A percentile compares a stretch with the other conserved stretches of the same genome.
Conservation (phyloP, 2,329 filamentous ascomycete genomes). For the Tolypocladium endophyticum region DNA sequence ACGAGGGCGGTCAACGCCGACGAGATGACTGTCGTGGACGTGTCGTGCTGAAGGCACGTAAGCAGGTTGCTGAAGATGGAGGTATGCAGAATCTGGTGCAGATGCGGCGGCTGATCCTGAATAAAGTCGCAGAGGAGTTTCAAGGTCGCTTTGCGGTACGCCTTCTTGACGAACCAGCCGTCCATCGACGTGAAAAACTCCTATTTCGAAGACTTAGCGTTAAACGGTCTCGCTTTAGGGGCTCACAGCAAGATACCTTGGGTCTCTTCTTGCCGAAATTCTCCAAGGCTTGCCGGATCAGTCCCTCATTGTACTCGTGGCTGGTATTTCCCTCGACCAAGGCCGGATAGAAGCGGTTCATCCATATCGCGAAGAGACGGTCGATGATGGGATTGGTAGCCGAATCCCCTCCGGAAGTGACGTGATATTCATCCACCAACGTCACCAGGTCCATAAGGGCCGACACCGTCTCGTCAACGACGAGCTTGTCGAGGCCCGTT, state of each 20-base stretch:
- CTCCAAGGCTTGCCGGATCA: constrained; percentile 41
- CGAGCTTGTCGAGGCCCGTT: constrained; percentile 49
- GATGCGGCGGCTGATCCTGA: constrained; percentile 65
- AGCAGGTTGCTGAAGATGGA: constrained; percentile 61
- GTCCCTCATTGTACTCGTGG: constrained; percentile 36
- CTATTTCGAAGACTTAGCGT: constrained; percentile 22
- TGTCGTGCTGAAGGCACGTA: constrained; percentile 65
- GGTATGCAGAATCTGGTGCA: constrained; percentile 63
- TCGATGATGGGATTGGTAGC: constrained; percentile 40
- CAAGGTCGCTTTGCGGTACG: constrained; percentile 53
- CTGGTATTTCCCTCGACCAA: constrained; percentile 24
- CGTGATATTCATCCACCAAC: constrained; percentile 48
- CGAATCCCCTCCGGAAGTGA: constrained; percentile 29
- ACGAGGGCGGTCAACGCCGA: constrained; percentile 63
- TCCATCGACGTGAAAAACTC: constrained; percentile 58
- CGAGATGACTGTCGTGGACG: constrained; percentile 66
- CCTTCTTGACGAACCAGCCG: constrained; percentile 52
- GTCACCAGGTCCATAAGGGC: constrained; percentile 54
- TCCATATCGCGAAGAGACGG: constrained; percentile 46
- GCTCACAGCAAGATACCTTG: constrained; percentile 24
- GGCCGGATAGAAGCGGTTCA: constrained; percentile 33
- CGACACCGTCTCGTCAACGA: constrained; percentile 54
- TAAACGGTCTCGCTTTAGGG: too few species aligned
- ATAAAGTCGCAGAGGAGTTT: constrained; percentile 64
- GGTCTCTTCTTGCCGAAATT: constrained; percentile 59